These are phyloP conservation scores for Sclerospora graminicola DNA, from an alignment of 352 stramenopile genomes.

Conservation along the genomic window DNA sequence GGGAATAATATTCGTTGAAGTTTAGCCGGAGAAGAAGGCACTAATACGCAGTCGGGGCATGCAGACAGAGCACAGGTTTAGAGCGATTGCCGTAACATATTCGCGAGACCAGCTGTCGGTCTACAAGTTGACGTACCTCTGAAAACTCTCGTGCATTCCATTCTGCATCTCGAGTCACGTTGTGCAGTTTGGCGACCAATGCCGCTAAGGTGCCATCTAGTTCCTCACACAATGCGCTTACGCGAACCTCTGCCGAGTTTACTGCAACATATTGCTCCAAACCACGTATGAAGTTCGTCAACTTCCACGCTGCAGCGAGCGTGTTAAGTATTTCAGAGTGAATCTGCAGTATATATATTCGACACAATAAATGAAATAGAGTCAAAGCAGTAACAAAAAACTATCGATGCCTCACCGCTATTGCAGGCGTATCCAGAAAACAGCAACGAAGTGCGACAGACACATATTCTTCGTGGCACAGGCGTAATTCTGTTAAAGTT, in stretches of 20 bases:
- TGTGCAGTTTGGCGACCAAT: conserved; percentile 21
- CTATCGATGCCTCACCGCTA: conserved; percentile 11
- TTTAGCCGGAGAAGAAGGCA: conserved; percentile 47
- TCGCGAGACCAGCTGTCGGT: conserved; percentile 1
- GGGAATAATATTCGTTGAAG: conserved; percentile 41
- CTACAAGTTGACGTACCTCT: conserved; percentile 22
- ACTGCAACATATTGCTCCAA: conserved; percentile 18
- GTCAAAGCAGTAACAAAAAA: not conserved
- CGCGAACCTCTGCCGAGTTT: conserved; percentile 7
- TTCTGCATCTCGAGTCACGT: conserved; percentile 12
- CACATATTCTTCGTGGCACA: conserved; percentile 29
- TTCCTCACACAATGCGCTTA: conserved; percentile 14
- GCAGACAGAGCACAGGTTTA: conserved; percentile 16
- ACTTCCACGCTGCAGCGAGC: conserved; percentile 19
- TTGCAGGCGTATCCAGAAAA: conserved; percentile 23
- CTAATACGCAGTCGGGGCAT: conserved; percentile 26
- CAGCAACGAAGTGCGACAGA: conserved; percentile 22
- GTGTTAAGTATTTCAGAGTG: conserved; percentile 15
- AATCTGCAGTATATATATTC: conserved; percentile 15
- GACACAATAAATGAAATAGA: conserved; percentile 1
- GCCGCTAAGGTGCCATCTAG: conserved; percentile 13
- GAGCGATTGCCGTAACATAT: conserved; percentile 13
- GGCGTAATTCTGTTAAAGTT: conserved; percentile 22
- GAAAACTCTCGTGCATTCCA: conserved; percentile 27
- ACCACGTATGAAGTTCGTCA: conserved; percentile 23